Evolutionary conservation across 495 filamentous ascomycete genomes (phyloP).

Genomic region (Penicillium verhagenii): DNA sequence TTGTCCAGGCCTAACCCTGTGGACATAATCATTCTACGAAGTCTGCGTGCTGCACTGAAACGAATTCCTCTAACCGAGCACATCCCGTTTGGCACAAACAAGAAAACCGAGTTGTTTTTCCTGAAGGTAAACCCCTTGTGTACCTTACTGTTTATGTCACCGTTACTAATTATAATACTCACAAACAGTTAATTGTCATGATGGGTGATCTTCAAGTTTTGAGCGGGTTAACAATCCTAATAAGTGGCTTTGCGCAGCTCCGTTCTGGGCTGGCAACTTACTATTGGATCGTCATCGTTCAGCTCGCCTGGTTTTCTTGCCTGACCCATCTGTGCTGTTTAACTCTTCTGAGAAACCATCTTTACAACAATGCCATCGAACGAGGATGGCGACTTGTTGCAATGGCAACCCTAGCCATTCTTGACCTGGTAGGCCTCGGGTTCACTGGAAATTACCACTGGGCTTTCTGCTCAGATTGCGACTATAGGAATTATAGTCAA

Average conservation of each 20-base stretch:
- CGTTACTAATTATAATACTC: not conserved
- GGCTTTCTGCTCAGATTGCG: not conserved
- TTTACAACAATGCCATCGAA: not conserved
- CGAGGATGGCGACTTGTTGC: not conserved
- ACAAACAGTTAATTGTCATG: not conserved
- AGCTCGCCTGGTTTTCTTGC: constrained; percentile 41
- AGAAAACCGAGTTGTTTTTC: not conserved
- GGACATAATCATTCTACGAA: not conserved
- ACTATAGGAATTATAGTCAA: no score
- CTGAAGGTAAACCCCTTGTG: not conserved
- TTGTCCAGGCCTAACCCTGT: not conserved
- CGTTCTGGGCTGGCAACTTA: constrained; percentile 23
- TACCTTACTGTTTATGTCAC: not conserved
- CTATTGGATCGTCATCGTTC: constrained; percentile 29
- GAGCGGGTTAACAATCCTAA: constrained; percentile 19
- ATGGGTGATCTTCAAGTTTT: constrained; percentile 21
- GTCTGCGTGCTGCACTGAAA: no score
- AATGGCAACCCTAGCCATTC: not conserved
- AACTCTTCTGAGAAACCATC: constrained; percentile 20
- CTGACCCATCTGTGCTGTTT: constrained; percentile 38
- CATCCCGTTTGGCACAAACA: not conserved
- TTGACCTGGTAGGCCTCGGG: not conserved
- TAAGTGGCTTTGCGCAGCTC: constrained; percentile 19
- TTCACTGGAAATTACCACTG: not conserved
- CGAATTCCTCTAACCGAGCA: no score